Percentiles rank a stretch among this genome's conserved stretches.
Conservation (phyloP, 2,329 filamentous ascomycete species). For the Colletotrichum sp. region DNA sequence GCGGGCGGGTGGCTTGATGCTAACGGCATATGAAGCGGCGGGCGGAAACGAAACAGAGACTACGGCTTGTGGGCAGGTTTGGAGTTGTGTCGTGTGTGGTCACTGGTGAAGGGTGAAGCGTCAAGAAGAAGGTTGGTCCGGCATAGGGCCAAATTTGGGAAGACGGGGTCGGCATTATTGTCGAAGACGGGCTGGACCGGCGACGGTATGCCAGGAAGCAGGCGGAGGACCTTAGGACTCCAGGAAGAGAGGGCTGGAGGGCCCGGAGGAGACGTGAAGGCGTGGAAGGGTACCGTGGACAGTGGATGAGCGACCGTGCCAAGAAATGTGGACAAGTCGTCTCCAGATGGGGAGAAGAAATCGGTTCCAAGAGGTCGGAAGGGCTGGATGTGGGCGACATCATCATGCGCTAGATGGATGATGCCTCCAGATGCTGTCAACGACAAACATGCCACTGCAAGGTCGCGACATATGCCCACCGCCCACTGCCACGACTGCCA, state of each 20-base stretch:
- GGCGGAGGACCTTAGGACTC: not conserved
- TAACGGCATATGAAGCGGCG: not conserved
- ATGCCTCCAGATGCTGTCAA: conserved; percentile 14
- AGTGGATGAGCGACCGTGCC: not conserved
- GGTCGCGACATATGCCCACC: not conserved
- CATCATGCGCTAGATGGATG: conserved; percentile 6
- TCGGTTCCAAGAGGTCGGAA: conserved; percentile 7
- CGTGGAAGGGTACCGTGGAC: not conserved
- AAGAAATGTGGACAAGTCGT: not conserved
- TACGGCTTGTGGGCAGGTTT: not conserved
- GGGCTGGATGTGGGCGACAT: not conserved
- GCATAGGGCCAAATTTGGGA: not conserved
- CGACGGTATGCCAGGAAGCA: not conserved
- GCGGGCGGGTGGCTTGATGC: not conserved
- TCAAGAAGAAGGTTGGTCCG: not conserved
- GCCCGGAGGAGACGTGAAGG: not conserved
- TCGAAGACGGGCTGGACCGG: conserved; percentile 8
- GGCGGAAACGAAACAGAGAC: conserved; percentile 17
- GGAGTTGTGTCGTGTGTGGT: not conserved
- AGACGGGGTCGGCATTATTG: not conserved
- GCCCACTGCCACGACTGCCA: not conserved
- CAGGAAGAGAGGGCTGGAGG: not conserved
- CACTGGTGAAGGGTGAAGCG: not conserved
- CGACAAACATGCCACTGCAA: conserved; percentile 3
- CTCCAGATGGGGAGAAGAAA: not conserved